Percentiles rank a stretch among this genome's conserved stretches.
These are phyloP conservation scores for Ophiostoma perfectum DNA, from an alignment of 2,329 filamentous ascomycete species.

Conservation along the genomic window DNA sequence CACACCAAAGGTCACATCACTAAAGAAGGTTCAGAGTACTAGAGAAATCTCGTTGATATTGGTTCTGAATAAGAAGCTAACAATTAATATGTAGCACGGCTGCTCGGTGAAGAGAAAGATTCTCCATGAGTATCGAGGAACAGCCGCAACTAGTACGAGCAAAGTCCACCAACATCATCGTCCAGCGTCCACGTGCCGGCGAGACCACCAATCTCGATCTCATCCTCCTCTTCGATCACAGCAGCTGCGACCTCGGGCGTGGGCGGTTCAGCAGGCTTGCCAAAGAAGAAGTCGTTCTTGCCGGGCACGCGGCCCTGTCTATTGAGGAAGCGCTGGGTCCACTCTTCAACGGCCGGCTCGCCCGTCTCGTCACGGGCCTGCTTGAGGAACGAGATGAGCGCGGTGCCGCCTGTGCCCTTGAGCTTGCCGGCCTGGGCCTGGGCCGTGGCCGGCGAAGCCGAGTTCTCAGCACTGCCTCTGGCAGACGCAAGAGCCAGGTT, in stretches of 20 bases:
- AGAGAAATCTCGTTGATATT: too few species aligned
- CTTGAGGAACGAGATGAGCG: conserved; percentile 91
- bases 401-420: conserved; percentile 87
- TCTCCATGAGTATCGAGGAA: too few species aligned
- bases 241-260: conserved; percentile 34
- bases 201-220: conserved; percentile 57
- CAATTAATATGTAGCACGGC: too few species aligned
- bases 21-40: too few species aligned
- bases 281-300: conserved; percentile 53
- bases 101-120: too few species aligned
- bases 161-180: conserved; percentile 64
- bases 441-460: conserved; percentile 30
- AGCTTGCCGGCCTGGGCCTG: conserved; percentile 35
- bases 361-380: conserved; percentile 95
- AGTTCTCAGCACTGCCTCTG: background rate
- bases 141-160: conserved; percentile 40
- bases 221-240: conserved; percentile 25
- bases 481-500: conserved; percentile 22
- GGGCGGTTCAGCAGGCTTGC: conserved; percentile 41
- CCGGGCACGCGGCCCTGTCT: conserved; percentile 46
- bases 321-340: conserved; percentile 55
- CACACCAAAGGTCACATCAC: too few species aligned
- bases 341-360: conserved; percentile 72
- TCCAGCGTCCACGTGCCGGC: conserved; percentile 87
- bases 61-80: too few species aligned